Conservation (phyloP, 129 eudicot genomes). For the Solidago caesia region DNA sequence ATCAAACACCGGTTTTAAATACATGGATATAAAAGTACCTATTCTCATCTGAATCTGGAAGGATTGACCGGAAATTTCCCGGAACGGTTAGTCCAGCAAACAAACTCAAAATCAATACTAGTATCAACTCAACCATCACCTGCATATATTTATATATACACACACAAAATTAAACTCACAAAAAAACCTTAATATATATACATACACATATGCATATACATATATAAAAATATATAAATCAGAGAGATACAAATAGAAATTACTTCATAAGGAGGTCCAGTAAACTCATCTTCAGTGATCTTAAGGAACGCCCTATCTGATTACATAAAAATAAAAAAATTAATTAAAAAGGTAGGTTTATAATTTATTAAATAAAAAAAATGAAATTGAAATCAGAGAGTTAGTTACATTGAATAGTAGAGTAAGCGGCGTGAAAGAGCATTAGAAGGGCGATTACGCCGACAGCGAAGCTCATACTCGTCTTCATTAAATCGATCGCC, state of each 20-base stretch:
- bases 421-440: conserved; percentile 86
- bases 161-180: conserved; percentile 4
- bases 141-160: conserved; percentile 25
- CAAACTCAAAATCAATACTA: conserved; percentile 67
- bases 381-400: not conserved
- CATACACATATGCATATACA: conserved; percentile 4
- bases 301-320: conserved; percentile 81
- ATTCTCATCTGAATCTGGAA: conserved; percentile 85
- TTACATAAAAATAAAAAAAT: conserved; percentile 1
- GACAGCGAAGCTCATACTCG: conserved; percentile 58
- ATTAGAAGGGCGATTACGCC: conserved; percentile 73
- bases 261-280: conserved; percentile 80
- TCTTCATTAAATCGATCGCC: conserved; percentile 38
- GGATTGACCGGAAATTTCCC: conserved; percentile 75
- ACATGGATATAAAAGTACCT: conserved; percentile 39
- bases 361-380: not conserved
- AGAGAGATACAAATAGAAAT: conserved; percentile 2
- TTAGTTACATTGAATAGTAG: conserved; percentile 82
- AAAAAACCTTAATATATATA: conserved; percentile 11
- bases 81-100: conserved; percentile 91
- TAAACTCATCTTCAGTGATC: conserved; percentile 86
- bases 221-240: conserved; percentile 7
- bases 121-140: conserved; percentile 72
- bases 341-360: not conserved
- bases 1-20: not conserved